Conservation (phyloP, 2,329 filamentous ascomycete species). For the Chaetoscypha palmicola region DNA sequence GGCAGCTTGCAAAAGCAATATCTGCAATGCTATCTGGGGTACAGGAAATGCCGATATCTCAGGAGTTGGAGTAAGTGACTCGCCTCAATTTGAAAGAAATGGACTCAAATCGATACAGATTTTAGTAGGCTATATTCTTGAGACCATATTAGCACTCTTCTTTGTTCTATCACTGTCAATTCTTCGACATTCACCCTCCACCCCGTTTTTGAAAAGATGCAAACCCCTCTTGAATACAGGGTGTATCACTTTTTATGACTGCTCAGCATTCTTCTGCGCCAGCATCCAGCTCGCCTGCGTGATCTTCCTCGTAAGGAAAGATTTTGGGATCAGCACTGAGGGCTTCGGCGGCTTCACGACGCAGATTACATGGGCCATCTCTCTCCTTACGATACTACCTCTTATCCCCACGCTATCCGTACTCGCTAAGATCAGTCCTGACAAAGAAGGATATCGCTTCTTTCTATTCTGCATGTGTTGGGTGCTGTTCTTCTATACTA, state of each 20-base stretch:
- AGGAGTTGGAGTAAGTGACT: conserved; percentile 10
- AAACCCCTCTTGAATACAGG: neutral
- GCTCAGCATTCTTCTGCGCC: conserved; percentile 8
- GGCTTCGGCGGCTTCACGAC: conserved; percentile 12
- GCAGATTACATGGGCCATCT: conserved; percentile 14
- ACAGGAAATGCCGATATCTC: conserved; percentile 14
- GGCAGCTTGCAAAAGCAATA: conserved; percentile 7
- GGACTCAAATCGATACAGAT: conserved; percentile 7
- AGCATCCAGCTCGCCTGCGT: conserved; percentile 12
- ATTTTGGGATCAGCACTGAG: conserved; percentile 11
- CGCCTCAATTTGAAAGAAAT: no score
- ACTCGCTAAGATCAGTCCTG: neutral
- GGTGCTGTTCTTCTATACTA: conserved; percentile 14
- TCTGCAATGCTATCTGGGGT: conserved; percentile 14
- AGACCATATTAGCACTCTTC: conserved; percentile 6
- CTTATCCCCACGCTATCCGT: conserved; percentile 5
- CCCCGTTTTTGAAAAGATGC: no score
- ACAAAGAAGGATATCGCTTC: conserved; percentile 8
- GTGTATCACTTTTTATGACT: conserved; percentile 6
- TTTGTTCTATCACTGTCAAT: conserved; percentile 4
- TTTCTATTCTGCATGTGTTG: conserved; percentile 12
- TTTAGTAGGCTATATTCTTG: conserved; percentile 10
- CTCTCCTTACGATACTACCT: conserved; percentile 10
- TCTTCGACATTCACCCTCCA: neutral
- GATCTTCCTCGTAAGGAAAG: conserved; percentile 9